Evolutionary conservation across 225 moss, liverwort and hornwort genomes (phyloP), one percentile per base, ranked within the genome.

Genomic region (Marchantia polymorpha): DNA sequence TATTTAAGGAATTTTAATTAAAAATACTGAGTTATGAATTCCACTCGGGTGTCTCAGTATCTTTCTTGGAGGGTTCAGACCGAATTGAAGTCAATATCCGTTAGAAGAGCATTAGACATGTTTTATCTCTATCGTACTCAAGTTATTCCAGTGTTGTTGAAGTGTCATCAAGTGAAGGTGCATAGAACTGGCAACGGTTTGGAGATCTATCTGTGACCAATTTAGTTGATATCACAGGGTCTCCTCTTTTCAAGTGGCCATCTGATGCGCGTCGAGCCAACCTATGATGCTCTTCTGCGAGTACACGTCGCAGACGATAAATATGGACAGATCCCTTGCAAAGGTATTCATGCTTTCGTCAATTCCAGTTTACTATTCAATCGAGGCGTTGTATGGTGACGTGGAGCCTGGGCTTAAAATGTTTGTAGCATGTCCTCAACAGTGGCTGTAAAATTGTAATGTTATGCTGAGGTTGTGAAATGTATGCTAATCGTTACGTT

Each of bases 281-380:
- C 52, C 7, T 79, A 79, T 64, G 67, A 83, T 77, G 83, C 78
- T 55, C 27, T 86, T 52, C 74, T 86, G 26, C 83, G 81, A 27
- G 86, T 76, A 17, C 26, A 50, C 61, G 22, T 81, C 15, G 23
- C 54, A 15, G 46, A 59, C 6, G 52, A 76, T 11, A 53, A 86
- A 17, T 68, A 66, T 25, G 86, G 83, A 49, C 75, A 86, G 20
- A 66, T 83, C n/a, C 17, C 22, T 3, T 83, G 83, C 75, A 79
- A 70, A 78, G 85, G 81, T 80, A 66, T 39, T 14, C 58, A 53
- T 30, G 10, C 7, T 67, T 14, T 16, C 0, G 1, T 27, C 20
- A 20, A 2, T 50, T 23, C 46, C 22, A 16, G 22, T 69, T 20
- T 13, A 58, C 6, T 52, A 20, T 50, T 50, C 16, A 22, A 8